phyloP scores from a whole-genome alignment of 2,329 filamentous ascomycete species.

The Pseudogymnoascus verrucosus region DNA sequence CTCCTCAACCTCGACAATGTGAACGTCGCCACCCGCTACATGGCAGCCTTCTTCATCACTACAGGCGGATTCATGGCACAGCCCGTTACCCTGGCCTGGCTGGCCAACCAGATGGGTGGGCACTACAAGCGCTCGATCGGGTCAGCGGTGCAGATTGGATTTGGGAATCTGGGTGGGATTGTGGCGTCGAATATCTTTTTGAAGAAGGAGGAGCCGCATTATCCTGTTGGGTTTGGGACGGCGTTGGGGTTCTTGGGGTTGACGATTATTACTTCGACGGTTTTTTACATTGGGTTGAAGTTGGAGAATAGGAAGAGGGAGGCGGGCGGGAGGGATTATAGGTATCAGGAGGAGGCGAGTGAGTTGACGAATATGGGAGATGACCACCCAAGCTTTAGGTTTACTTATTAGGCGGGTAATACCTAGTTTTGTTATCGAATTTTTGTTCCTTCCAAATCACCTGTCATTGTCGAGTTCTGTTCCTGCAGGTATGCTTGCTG shows the following conservation, averaged over 20 bases:
- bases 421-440: not conserved
- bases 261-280: constrained; percentile 25
- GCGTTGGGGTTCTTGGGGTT: constrained; percentile 27
- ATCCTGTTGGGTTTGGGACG: constrained; percentile 17
- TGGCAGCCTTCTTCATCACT: constrained; percentile 31
- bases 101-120: constrained; percentile 44
- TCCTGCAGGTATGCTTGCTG: too few relatives aligned
- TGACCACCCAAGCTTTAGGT: constrained; percentile 42
- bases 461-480: too few relatives aligned
- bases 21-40: constrained; percentile 31
- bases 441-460: not conserved
- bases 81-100: constrained; percentile 37
- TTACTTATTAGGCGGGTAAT: constrained; percentile 21
- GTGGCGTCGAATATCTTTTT: constrained; percentile 32
- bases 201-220: constrained; percentile 27
- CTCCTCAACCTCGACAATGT: constrained; percentile 38
- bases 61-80: constrained; percentile 29
- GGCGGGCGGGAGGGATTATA: constrained; percentile 37
- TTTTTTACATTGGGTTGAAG: constrained; percentile 35
- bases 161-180: constrained; percentile 39
- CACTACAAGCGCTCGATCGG: constrained; percentile 45
- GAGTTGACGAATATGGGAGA: constrained; percentile 38
- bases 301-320: constrained; percentile 39
- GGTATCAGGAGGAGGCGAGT: constrained; percentile 29
- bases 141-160: constrained; percentile 40